Percentiles rank a stretch among this genome's conserved stretches.
Conservation (phyloP, 1,284 basidiomycete species). For the Melanopsichium pennsylvanicum region DNA sequence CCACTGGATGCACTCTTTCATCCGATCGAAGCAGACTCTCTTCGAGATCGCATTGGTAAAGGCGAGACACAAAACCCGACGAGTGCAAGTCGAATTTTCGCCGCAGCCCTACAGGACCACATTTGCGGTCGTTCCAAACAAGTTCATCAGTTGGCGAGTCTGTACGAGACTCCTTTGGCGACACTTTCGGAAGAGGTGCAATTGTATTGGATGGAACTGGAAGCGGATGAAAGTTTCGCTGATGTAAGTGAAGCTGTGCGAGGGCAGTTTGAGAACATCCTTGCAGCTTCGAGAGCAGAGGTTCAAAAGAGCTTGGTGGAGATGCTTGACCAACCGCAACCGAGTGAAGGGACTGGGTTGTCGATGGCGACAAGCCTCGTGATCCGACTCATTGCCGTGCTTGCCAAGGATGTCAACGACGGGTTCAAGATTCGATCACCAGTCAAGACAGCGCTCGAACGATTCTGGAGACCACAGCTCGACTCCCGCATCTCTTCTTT, state of each 20-base stretch:
- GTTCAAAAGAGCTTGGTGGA: slow-evolving; percentile 10
- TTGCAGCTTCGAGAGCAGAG: slow-evolving; percentile 10
- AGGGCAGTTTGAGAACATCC: slow-evolving; percentile 14
- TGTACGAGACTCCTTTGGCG: slow-evolving; percentile 23
- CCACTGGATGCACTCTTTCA: slow-evolving; percentile 22
- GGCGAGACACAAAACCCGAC: not conserved
- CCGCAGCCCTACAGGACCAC: slow-evolving; percentile 18
- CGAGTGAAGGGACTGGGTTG: not conserved
- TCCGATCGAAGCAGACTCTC: slow-evolving; percentile 4
- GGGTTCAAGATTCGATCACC: slow-evolving; percentile 1
- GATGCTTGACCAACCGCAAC: slow-evolving; percentile 9
- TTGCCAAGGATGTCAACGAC: not conserved
- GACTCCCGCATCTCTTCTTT: slow-evolving; percentile 9
- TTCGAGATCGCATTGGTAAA: not conserved
- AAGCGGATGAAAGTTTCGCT: slow-evolving; percentile 12
- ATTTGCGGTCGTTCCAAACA: slow-evolving; percentile 23
- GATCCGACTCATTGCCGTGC: slow-evolving; percentile 24
- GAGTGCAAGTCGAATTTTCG: slow-evolving; percentile 5
- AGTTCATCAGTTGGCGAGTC: slow-evolving; percentile 18
- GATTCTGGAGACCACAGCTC: slow-evolving; percentile 21
- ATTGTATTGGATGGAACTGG: slow-evolving; percentile 17
- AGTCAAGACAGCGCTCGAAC: slow-evolving; percentile 18
- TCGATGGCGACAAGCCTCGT: slow-evolving; percentile 4
- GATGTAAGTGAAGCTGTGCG: slow-evolving; percentile 9
- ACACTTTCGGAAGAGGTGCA: slow-evolving; percentile 11